phyloP scores from a whole-genome alignment of 2,329 filamentous ascomycete genomes.

The Pseudocercospora eumusae region DNA sequence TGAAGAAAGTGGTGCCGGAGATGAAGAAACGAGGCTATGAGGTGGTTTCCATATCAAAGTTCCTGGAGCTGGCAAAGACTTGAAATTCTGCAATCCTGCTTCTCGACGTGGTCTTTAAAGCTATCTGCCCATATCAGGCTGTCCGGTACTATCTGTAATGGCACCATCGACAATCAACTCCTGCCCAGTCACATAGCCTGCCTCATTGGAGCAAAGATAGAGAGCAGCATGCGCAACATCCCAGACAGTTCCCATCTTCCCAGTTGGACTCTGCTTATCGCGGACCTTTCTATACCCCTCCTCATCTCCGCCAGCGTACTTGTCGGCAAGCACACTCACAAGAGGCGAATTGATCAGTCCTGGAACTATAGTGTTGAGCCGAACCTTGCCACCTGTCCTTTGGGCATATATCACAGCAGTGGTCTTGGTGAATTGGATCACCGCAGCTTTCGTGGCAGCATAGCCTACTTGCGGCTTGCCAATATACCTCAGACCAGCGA shows the following conservation, averaged over 20 bases:
- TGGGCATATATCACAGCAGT: slow-evolving; percentile 64
- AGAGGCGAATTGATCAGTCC: slow-evolving; percentile 60
- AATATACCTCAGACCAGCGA: slow-evolving; percentile 57
- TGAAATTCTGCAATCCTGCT: slow-evolving; percentile 10
- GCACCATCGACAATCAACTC: slow-evolving; percentile 46
- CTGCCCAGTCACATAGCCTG: slow-evolving; percentile 62
- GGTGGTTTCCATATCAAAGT: slow-evolving; percentile 69
- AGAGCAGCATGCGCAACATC: slow-evolving; percentile 60
- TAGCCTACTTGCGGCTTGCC: slow-evolving; percentile 58
- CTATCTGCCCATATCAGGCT: slow-evolving; percentile 23
- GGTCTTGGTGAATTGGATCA: slow-evolving; percentile 74
- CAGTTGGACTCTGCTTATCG: slow-evolving; percentile 60
- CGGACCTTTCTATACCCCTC: slow-evolving; percentile 56
- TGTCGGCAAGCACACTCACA: slow-evolving; percentile 48
- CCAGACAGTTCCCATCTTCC: slow-evolving; percentile 60
- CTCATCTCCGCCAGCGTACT: slow-evolving; percentile 50
- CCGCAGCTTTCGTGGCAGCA: slow-evolving; percentile 73
- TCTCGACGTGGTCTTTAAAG: not conserved
- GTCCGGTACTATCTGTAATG: slow-evolving; percentile 27
- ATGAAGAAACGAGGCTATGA: slow-evolving; percentile 68
- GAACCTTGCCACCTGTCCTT: slow-evolving; percentile 43
- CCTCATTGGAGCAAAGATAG: slow-evolving; percentile 61
- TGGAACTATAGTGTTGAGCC: slow-evolving; percentile 59
- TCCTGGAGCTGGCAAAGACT: slow-evolving; percentile 50
- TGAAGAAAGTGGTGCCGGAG: slow-evolving; percentile 70